phyloP scores from a whole-genome alignment of 2,329 filamentous ascomycete species.

The Hirsutella minnesotensis region DNA sequence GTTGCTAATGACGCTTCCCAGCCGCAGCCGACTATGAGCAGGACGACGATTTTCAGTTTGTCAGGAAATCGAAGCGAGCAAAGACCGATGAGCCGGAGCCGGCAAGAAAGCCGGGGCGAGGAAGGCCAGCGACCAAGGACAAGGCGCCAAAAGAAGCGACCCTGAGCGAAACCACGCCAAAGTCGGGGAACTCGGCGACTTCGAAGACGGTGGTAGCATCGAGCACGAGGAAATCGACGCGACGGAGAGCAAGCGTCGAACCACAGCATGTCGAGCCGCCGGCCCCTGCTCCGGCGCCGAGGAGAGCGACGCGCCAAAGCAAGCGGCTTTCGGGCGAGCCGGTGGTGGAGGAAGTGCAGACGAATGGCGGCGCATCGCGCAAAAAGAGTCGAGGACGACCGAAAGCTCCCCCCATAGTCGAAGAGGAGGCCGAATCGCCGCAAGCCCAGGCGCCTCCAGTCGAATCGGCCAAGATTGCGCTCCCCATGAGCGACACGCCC shows the following conservation, averaged over 20 bases:
- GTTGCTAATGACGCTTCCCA: conserved; percentile 11
- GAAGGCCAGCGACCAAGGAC: conserved; percentile 16
- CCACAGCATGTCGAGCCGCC: conserved; percentile 25
- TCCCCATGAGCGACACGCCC: conserved; percentile 87
- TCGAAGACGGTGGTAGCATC: conserved; percentile 8
- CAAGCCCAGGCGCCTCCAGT: conserved; percentile 5
- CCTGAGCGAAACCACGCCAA: not conserved
- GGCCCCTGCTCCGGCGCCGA: conserved; percentile 22
- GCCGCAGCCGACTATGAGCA: conserved; percentile 48
- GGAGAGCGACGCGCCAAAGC: conserved; percentile 29
- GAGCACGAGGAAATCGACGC: conserved; percentile 18
- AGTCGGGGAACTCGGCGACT: conserved; percentile 4
- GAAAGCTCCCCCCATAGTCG: conserved; percentile 7
- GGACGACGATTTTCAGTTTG: conserved; percentile 68
- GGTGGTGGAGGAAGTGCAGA: conserved; percentile 14
- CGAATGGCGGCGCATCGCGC: conserved; percentile 17
- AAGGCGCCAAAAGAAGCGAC: conserved; percentile 12
- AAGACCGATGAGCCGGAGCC: conserved; percentile 42
- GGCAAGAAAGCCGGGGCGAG: conserved; percentile 27
- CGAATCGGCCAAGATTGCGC: conserved; percentile 54
- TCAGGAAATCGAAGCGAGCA: conserved; percentile 52
- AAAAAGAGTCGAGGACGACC: conserved; percentile 9
- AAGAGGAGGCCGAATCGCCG: conserved; percentile 2
- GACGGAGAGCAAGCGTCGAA: conserved; percentile 28
- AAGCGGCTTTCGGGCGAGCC: conserved; percentile 31